Percentiles rank a stretch among this genome's conserved stretches.
These are phyloP conservation scores for Acrodontium crateriforme DNA, from an alignment of 2,329 filamentous ascomycete species.

Conservation along the genomic window DNA sequence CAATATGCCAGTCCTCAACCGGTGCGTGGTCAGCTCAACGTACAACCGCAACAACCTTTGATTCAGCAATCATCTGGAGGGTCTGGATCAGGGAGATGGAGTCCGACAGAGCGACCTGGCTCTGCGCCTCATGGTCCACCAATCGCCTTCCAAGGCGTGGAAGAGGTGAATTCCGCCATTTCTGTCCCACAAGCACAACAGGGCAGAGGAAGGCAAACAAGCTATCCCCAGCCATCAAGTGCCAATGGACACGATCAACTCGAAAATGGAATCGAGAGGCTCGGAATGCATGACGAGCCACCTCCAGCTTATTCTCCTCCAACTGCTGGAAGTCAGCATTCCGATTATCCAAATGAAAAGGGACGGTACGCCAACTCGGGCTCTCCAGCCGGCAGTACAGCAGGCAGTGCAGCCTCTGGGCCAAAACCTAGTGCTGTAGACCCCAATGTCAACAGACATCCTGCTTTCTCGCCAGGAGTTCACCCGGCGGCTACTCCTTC, in stretches of 20 bases:
- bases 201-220: conserved; percentile 24
- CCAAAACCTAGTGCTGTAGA: conserved; percentile 20
- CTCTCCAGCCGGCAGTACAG: conserved; percentile 18
- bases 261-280: conserved; percentile 71
- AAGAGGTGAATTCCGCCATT: conserved; percentile 42
- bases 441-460: conserved; percentile 48
- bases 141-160: conserved; percentile 77
- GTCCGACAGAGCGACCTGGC: conserved; percentile 80
- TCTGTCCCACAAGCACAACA: not conserved
- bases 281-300: conserved; percentile 69
- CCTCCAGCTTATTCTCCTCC: conserved; percentile 76
- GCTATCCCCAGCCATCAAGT: conserved; percentile 29
- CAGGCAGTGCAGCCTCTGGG: conserved; percentile 11
- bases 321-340: conserved; percentile 30
- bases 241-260: conserved; percentile 36
- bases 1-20: conserved; percentile 47
- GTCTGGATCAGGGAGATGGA: conserved; percentile 59
- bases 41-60: conserved; percentile 25
- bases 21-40: conserved; percentile 27
- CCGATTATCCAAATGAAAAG: conserved; percentile 68
- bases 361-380: conserved; percentile 35
- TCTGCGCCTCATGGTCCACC: conserved; percentile 79
- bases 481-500: conserved; percentile 28
- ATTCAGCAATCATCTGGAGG: conserved; percentile 16
- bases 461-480: conserved; percentile 75